These are phyloP conservation scores for Pseudonectria buxi DNA, from an alignment of 2,329 filamentous ascomycete genomes.

Conservation along the genomic window DNA sequence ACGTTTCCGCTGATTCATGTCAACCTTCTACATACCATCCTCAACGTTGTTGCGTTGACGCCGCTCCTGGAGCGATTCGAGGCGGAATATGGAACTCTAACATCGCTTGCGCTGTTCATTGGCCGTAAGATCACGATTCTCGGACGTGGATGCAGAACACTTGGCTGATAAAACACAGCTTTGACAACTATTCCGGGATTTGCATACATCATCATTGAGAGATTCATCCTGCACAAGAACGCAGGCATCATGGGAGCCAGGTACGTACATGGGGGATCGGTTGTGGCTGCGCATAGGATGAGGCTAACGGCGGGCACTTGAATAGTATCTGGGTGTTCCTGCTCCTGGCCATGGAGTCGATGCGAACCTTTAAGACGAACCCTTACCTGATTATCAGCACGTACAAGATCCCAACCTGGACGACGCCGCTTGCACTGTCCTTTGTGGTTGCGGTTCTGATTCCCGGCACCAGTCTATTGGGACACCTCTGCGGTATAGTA, in stretches of 20 bases:
- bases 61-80: conserved; percentile 95
- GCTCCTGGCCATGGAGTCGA: conserved; percentile 74
- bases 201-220: conserved; percentile 74
- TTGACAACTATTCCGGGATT: conserved; percentile 76
- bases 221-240: conserved; percentile 62
- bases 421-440: conserved; percentile 71
- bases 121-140: conserved; percentile 62
- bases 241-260: conserved; percentile 75
- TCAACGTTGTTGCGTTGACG: conserved; percentile 73
- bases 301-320: conserved; percentile 3
- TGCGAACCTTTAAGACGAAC: conserved; percentile 76
- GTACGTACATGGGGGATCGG: conserved; percentile 37
- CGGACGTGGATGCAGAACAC: not conserved
- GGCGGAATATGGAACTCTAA: conserved; percentile 82
- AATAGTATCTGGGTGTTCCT: conserved; percentile 86
- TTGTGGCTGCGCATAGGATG: too few species aligned
- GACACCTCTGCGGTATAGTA: conserved; percentile 75
- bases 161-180: conserved; percentile 39
- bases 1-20: conserved; percentile 85
- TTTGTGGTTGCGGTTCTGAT: conserved; percentile 70
- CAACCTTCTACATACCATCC: conserved; percentile 69
- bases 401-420: conserved; percentile 82
- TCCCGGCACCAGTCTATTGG: conserved; percentile 75
- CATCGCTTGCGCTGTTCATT: conserved; percentile 79
- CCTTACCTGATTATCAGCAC: conserved; percentile 63